These are phyloP conservation scores for Amaranthus cruentus DNA, from an alignment of 148 eudicot species.

Conservation along the genomic window DNA sequence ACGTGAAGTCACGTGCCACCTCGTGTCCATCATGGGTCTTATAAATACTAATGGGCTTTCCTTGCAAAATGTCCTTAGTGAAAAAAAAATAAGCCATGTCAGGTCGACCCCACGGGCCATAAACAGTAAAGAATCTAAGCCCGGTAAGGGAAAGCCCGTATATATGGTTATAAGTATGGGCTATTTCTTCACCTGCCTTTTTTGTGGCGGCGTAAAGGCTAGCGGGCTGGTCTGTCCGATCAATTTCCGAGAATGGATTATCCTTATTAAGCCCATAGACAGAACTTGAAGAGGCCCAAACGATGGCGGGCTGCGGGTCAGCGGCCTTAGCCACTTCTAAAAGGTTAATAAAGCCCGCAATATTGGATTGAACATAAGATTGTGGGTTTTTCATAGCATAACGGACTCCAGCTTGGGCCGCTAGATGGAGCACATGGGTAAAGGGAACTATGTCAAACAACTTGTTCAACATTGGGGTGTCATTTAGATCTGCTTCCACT, in stretches of 20 bases:
- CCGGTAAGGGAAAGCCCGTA: slow-evolving; percentile 87
- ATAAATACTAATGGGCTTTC: slow-evolving; percentile 63
- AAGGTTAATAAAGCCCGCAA: slow-evolving; percentile 78
- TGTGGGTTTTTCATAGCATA: slow-evolving; percentile 95
- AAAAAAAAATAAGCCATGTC: slow-evolving; percentile 98
- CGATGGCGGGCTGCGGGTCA: slow-evolving; percentile 79
- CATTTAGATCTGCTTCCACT: slow-evolving; percentile 85
- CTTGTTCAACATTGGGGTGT: slow-evolving; percentile 52
- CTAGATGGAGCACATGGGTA: slow-evolving; percentile 75
- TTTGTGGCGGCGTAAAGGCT: slow-evolving; percentile 91
- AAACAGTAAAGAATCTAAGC: slow-evolving; percentile 78
- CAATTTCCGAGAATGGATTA: slow-evolving; percentile 67
- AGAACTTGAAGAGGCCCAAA: slow-evolving; percentile 91
- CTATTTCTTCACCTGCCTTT: slow-evolving; percentile 92
- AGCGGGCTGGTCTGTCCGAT: slow-evolving; percentile 87
- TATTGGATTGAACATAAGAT: slow-evolving; percentile 66
- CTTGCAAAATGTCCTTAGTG: slow-evolving; percentile 81
- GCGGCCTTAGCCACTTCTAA: slow-evolving; percentile 68
- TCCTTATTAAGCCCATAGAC: slow-evolving; percentile 82
- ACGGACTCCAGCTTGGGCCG: slow-evolving; percentile 95
- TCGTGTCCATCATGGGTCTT: slow-evolving; percentile 54
- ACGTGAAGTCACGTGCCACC: slow-evolving; percentile 97
- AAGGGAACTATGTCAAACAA: slow-evolving; percentile 86
- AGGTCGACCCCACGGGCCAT: slow-evolving; percentile 96
- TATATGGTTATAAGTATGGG: slow-evolving; percentile 90